Evolutionary conservation across 1,284 basidiomycete genomes (phyloP).

Genomic region (Pulveroboletus sp.): DNA sequence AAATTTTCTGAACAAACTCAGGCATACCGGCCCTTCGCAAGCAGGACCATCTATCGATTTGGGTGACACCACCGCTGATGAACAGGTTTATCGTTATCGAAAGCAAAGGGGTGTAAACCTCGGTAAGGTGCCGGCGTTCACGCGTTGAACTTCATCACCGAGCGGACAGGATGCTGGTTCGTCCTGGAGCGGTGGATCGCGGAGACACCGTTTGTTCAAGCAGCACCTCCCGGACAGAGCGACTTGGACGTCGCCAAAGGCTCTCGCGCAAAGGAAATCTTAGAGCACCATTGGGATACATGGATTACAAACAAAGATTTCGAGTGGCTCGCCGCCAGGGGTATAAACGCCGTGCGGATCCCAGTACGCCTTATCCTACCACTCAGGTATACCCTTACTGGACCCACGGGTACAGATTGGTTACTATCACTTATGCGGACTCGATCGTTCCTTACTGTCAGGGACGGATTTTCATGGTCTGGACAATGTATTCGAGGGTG

Average conservation of each 20-base stretch:
- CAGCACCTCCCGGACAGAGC: slow-evolving; percentile 60
- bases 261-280: slow-evolving; percentile 53
- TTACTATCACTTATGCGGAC: slow-evolving; percentile 72
- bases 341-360: slow-evolving; percentile 83
- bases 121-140: slow-evolving; percentile 46
- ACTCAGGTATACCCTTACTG: background rate
- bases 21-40: slow-evolving; percentile 3
- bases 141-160: slow-evolving; percentile 8
- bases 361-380: slow-evolving; percentile 54
- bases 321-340: slow-evolving; percentile 70
- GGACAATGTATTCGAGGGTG: slow-evolving; percentile 63
- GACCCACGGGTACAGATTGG: slow-evolving; percentile 59
- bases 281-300: slow-evolving; percentile 82
- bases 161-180: slow-evolving; percentile 67
- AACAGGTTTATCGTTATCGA: slow-evolving; percentile 59
- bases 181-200: slow-evolving; percentile 78
- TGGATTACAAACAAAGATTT: slow-evolving; percentile 76
- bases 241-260: slow-evolving; percentile 78
- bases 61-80: slow-evolving; percentile 21
- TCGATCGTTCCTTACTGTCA: slow-evolving; percentile 61
- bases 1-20: slow-evolving; percentile 22
- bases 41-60: slow-evolving; percentile 4
- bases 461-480: slow-evolving; percentile 73
- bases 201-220: slow-evolving; percentile 54
- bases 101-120: slow-evolving; percentile 85